phyloP scores from a whole-genome alignment of 306 rosid species.

The Medicago lupulina region DNA sequence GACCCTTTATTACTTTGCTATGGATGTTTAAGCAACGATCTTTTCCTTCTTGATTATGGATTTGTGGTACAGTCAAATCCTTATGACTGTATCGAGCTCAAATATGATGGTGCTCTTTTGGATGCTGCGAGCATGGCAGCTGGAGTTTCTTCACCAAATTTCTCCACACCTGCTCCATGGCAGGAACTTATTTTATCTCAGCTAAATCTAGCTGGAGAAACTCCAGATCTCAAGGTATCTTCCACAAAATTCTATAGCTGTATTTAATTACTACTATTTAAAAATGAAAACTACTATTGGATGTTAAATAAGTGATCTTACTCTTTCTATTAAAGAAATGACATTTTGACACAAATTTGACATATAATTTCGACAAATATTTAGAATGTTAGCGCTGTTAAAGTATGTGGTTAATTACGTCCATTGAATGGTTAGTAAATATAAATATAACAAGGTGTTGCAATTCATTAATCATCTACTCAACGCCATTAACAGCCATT shows the following conservation, averaged over 20 bases:
- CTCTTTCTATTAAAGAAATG: not conserved
- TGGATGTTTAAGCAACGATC: constrained; percentile 82
- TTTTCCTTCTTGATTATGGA: constrained; percentile 89
- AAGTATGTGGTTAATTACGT: not conserved
- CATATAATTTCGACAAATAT: not conserved
- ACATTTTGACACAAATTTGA: not conserved
- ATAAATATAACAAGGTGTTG: no score
- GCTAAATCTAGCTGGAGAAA: constrained; percentile 77
- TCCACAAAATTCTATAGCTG: constrained; percentile 17
- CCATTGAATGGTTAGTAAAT: not conserved
- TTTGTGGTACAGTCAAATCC: constrained; percentile 84
- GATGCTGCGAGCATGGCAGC: constrained; percentile 96
- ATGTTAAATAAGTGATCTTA: not conserved
- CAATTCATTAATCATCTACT: not conserved
- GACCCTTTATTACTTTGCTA: constrained; percentile 75
- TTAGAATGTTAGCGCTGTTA: not conserved
- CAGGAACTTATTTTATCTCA: constrained; percentile 68
- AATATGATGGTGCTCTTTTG: constrained; percentile 81
- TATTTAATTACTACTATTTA: not conserved
- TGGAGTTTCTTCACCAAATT: constrained; percentile 75
- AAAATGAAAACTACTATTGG: constrained; percentile 24
- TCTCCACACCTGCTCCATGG: constrained; percentile 82
- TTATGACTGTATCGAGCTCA: constrained; percentile 81
- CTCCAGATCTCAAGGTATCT: constrained; percentile 80
- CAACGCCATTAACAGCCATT: not conserved